Percentiles rank a stretch among this genome's conserved stretches.
These are phyloP conservation scores for Lactifluus echinatus DNA, from an alignment of 768 basidiomycete species.

Conservation along the genomic window DNA sequence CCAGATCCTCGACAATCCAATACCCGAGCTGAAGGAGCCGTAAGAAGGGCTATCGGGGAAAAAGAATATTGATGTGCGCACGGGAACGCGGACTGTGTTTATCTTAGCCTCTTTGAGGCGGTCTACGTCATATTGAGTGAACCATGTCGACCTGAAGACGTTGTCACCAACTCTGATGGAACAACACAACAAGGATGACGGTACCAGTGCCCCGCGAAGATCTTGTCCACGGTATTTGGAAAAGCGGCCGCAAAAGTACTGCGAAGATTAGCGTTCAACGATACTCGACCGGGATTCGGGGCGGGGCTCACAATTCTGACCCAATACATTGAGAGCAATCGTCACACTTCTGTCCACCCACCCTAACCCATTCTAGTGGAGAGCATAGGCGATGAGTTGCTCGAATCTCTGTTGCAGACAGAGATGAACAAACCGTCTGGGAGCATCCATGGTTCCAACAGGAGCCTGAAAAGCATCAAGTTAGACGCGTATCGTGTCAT, in stretches of 20 bases:
- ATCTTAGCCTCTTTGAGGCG: conserved; percentile 46
- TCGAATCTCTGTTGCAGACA: neutral
- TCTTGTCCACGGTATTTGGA: conserved; percentile 47
- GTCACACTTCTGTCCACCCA: conserved; percentile 60
- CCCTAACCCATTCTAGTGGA: conserved; percentile 51
- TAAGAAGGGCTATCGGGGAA: neutral
- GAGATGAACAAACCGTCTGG: conserved; percentile 39
- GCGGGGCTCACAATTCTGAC: conserved; percentile 53
- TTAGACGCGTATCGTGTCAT: neutral
- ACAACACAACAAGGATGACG: neutral
- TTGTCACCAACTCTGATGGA: neutral
- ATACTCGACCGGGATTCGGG: conserved; percentile 45
- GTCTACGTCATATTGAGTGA: conserved; percentile 52
- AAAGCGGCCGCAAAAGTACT: conserved; percentile 56
- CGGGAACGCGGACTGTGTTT: conserved; percentile 72
- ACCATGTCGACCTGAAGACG: conserved; percentile 54
- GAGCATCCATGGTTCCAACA: conserved; percentile 80
- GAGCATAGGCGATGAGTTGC: neutral
- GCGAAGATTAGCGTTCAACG: neutral
- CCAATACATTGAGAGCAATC: conserved; percentile 57
- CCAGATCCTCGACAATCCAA: conserved; percentile 72
- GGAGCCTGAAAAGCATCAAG: conserved; percentile 40
- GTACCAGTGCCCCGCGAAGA: conserved; percentile 55
- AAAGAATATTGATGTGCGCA: conserved; percentile 26
- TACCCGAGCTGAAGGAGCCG: conserved; percentile 51